Base-by-base conservation (phyloP, 768 basidiomycete genomes). In the Trametopsis cervina region DNA sequence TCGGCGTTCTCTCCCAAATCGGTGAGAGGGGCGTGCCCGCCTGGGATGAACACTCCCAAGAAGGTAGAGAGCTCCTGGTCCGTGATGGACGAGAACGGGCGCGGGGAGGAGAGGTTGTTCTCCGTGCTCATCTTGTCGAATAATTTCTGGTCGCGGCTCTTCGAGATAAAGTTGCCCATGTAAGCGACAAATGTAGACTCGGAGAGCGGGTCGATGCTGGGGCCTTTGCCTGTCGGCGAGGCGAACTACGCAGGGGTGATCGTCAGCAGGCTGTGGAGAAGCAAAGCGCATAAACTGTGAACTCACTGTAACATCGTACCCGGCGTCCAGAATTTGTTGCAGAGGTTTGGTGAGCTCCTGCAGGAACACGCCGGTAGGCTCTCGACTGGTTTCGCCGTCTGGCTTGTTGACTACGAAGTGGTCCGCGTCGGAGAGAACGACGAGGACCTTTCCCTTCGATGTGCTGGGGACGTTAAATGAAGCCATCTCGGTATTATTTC, bases 21-120 rank as follows among this genome's bases (percentile, higher is more conserved):
- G 17, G 52, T 45, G 20, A 58, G 51, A 21, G 62, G 60, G 9
- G 57, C 59, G 40, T 61, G 60, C n/a, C 60, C 61, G 20, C 61
- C 61, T 2, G 61, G 61, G 33, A 60, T 54, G 60, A 63, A 59
- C 37, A 63, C 49, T 13, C 58, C 60, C n/a, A 44, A 39, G 40
- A 57, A 60, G 2, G 54, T 43, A 17, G 49, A 46, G 36, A 63
- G 54, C 54, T 59, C 59, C 4, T 46, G 51, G 45, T 60, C 58
- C 13, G 54, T 13, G 42, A 63, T 50, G 42, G 53, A 51, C 36
- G 42, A 5, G 54, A 63, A 60, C 5, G 62, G 54, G 12, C 54
- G 57, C 15, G 58, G 62, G 20, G 20, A 26, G 38, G 41, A 49
- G 22, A 61, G 49, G 55, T 56, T 54, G 52, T 54, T 56, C 46